Evolutionary conservation across 768 basidiomycete species (phyloP).

Genomic region (Galerina marginata): DNA sequence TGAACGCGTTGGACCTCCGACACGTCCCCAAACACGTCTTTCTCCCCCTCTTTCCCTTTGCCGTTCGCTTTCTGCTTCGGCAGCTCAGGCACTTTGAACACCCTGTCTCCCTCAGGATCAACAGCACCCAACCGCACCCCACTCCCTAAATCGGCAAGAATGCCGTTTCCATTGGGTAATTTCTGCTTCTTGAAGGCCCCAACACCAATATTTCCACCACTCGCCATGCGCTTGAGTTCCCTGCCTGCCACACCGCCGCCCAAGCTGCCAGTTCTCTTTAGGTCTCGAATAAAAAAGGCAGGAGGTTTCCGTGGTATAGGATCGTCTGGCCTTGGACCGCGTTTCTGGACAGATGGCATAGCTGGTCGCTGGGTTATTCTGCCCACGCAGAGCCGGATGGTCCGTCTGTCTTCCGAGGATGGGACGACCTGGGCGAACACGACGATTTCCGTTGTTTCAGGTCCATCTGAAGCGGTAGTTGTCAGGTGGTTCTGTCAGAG

Average conservation of each 20-base stretch:
- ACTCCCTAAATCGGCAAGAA: slow-evolving; percentile 41
- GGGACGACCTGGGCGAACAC: slow-evolving; percentile 44
- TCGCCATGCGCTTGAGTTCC: slow-evolving; percentile 38
- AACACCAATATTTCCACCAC: slow-evolving; percentile 25
- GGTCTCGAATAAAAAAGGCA: slow-evolving; percentile 35
- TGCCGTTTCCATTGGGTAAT: slow-evolving; percentile 23
- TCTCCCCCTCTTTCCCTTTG: slow-evolving; percentile 47
- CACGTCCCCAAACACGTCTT: slow-evolving; percentile 44
- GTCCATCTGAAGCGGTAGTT: slow-evolving; percentile 52
- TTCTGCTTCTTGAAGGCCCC: slow-evolving; percentile 40
- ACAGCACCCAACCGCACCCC: slow-evolving; percentile 37
- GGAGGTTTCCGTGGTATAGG: slow-evolving; percentile 79
- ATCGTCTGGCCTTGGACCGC: slow-evolving; percentile 67
- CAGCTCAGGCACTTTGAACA: slow-evolving; percentile 58
- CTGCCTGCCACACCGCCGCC: slow-evolving; percentile 19
- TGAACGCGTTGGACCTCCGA: slow-evolving; percentile 23
- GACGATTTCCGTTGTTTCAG: slow-evolving; percentile 71
- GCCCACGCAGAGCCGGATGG: slow-evolving; percentile 57
- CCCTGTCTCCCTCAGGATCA: slow-evolving; percentile 30
- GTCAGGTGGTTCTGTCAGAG: not conserved
- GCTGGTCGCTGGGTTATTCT: slow-evolving; percentile 53
- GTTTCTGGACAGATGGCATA: slow-evolving; percentile 28
- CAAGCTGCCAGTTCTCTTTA: slow-evolving; percentile 24
- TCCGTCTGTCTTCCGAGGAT: slow-evolving; percentile 21
- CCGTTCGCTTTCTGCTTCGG: slow-evolving; percentile 40